Percentiles rank a stretch among this genome's conserved stretches.
Evolutionary conservation across 495 filamentous ascomycete genomes (phyloP).

Genomic region (Bathelium albidoporum): DNA sequence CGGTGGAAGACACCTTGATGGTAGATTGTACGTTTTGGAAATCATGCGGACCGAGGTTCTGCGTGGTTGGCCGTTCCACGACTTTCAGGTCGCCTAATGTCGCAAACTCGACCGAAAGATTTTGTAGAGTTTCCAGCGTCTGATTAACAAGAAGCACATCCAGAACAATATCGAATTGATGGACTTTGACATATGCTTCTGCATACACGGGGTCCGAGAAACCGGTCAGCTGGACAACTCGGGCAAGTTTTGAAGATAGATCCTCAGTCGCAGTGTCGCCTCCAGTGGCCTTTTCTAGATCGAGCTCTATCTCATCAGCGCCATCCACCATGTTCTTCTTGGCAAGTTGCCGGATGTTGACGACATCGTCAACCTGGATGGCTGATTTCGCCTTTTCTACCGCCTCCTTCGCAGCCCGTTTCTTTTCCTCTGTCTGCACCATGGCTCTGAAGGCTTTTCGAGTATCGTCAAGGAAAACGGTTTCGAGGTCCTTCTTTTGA

Average conservation of each 20-base stretch:
- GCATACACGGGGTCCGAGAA: constrained; percentile 98
- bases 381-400: constrained; percentile 87
- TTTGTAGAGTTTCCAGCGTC: constrained; percentile 91
- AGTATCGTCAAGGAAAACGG: constrained; percentile 90
- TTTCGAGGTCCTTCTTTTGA: constrained; percentile 78
- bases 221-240: constrained; percentile 93
- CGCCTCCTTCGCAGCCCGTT: constrained; percentile 82
- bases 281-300: constrained; percentile 89
- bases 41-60: constrained; percentile 88
- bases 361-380: constrained; percentile 88
- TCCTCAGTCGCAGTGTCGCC: constrained; percentile 79
- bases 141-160: constrained; percentile 98
- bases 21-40: constrained; percentile 97
- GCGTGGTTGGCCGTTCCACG: constrained; percentile 88
- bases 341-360: constrained; percentile 81
- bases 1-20: constrained; percentile 98
- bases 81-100: constrained; percentile 97
- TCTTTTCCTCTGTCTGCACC: constrained; percentile 97
- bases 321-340: constrained; percentile 86
- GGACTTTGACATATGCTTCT: constrained; percentile 96
- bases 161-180: constrained; percentile 97
- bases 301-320: constrained; percentile 72
- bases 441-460: constrained; percentile 95
- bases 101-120: constrained; percentile 94
- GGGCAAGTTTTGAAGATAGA: constrained; percentile 82